These are phyloP conservation scores for Blepharisma undulans DNA, from an alignment of 169 alveolate species.

Conservation along the genomic window DNA sequence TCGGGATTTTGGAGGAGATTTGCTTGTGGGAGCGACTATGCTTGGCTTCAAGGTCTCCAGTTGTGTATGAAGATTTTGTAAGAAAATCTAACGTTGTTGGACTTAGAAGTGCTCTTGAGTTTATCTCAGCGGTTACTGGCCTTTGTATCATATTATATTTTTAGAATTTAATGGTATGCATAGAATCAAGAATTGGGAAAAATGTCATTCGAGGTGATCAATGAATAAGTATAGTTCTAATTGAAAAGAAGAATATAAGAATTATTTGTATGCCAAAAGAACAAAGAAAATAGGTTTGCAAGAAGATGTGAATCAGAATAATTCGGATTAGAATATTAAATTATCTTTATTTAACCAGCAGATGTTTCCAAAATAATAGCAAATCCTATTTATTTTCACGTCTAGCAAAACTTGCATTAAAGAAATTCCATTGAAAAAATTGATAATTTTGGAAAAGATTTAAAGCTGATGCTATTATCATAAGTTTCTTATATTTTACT, in stretches of 20 bases:
- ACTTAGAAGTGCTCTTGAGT: neutral
- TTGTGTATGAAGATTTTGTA: neutral
- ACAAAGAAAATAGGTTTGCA: no score
- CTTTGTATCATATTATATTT: neutral
- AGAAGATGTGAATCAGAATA: no score
- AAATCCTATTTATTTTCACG: no score
- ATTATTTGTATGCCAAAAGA: no score
- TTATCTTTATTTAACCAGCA: no score
- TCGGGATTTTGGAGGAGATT: neutral
- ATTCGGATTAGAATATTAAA: no score
- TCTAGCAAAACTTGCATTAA: no score
- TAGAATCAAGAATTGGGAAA: neutral
- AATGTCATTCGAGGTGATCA: neutral
- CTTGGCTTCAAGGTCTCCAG: neutral
- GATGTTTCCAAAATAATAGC: no score
- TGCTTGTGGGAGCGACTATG: neutral
- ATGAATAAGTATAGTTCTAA: no score
- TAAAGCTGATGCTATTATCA: no score
- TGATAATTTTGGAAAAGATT: no score
- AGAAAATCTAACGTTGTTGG: neutral
- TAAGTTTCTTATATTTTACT: neutral
- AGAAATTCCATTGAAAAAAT: neutral
- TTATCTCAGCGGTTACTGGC: neutral
- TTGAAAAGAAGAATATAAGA: no score
- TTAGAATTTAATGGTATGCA: neutral